Evolutionary conservation across 805 yeast species (phyloP), one percentile per base, ranked within the genome.

Genomic region (Cyberlindnera galapagoensis): DNA sequence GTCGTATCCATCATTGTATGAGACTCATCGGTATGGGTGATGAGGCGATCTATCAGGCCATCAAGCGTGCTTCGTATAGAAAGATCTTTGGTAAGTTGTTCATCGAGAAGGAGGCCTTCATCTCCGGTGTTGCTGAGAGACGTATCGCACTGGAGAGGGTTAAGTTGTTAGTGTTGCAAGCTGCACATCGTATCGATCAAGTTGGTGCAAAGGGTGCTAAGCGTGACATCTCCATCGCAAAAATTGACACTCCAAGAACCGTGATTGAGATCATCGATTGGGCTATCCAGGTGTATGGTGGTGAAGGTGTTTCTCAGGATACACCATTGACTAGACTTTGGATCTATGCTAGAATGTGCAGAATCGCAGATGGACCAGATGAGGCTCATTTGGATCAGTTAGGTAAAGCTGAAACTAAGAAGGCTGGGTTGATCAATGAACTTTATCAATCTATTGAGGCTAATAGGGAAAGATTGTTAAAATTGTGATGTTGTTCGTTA

Each of bases 1-100:
- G 83, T n/a, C 60, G 82, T 49, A 71, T 76, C 42, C 83, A 76
- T 52, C 82, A 76, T 52, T 76, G 82, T 53, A 75, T 76, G 82
- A 60, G 82, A 48, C 53, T 69, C 19, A 61, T 76, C 41, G 83
- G 83, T 5, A 70, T 65, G 24, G 82, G 77, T 7, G 79, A 74
- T 44, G 70, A 63, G 44, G 73, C 78, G 3, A 58, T 76, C 34
- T 40, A 56, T 40, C 58, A 62, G 36, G 65, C 69, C 32, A 62
- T 67, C 18, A 58, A 63, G 39, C 62, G 83, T 43, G 80, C 78
- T 25, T 63, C 67, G 35, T 56, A 61, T 39, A 59, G 83, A 39
- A 42, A 57, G 23, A 72, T 77, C 28, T 73, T 72, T 47, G 77
- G 79, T 22, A 52, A 62, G 40, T 62, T 63, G 10, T 57, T 77